Evolutionary conservation across 140 eudicot species (phyloP), one percentile per base, ranked within the genome.

Genomic region (Ambrosia hybrid): DNA sequence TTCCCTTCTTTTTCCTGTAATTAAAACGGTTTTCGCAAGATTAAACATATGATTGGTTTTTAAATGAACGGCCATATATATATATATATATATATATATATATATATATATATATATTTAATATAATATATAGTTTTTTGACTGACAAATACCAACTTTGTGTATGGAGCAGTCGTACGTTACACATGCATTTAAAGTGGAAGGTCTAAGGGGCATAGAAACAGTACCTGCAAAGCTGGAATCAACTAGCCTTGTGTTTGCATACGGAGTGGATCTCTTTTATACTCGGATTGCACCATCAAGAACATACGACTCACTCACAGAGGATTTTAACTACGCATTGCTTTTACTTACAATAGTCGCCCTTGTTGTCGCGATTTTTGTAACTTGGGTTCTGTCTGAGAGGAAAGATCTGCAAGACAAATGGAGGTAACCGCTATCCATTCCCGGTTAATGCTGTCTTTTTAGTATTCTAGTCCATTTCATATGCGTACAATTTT

Each of bases 241-340:
- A 85, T 95, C 99, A 9, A 91, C 97, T 34, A 86, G 96, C 52
- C 95, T 90, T n/a, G 83, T 91, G 51, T 95, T 95, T 71, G 86
- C 96, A 33, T 82, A 95, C 51, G 99, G 99, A 13, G 83, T 86
- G 34, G 99, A 95, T 82, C 87, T 95, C 58, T 95, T 95, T 68
- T 91, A 83, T 68, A 88, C 99, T 14, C 83, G 95, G 6, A 87
- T 95, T 57, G 99, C 99, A 57, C 99, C 99, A 26, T 95, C 99
- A 17, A 88, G 73, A 81, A 95, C 95, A 11, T 95, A 95, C n/a
- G 99, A 95, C 72, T 95, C 97, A 16, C 95, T 95, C 2, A 95
- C 97, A 0, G 99, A 95, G 59, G 99, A 95, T 80, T 95, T 95
- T 85, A 95, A 95, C 82, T 95, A 95, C 17, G 97, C 99, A 14